Conservation (phyloP, 1,139 yeast species). For the Diutina mesorugosa region DNA sequence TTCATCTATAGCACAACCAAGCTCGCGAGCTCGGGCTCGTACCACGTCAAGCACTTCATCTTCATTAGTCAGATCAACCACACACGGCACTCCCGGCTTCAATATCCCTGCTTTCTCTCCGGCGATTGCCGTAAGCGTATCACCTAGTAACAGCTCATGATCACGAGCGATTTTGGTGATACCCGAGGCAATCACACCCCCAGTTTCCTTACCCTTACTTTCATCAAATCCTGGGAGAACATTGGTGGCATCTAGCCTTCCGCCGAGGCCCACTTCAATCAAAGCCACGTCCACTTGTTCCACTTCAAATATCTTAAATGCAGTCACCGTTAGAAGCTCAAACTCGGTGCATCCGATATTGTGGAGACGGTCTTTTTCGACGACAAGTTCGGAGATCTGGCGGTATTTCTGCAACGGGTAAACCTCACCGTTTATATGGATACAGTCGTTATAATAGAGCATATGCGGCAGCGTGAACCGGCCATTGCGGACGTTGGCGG, state of each 20-base stretch:
- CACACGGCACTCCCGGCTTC: conserved; percentile 46
- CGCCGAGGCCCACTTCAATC: conserved; percentile 87
- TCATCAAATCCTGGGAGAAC: conserved; percentile 23
- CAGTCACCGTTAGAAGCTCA: conserved; percentile 73
- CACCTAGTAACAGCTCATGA: conserved; percentile 67
- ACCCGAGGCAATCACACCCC: conserved; percentile 51
- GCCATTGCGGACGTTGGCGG: conserved; percentile 44
- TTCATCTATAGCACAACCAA: conserved; percentile 9
- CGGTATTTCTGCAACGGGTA: conserved; percentile 36
- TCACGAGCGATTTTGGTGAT: conserved; percentile 80
- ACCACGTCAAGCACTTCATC: conserved; percentile 35
- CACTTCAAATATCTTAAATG: conserved; percentile 57
- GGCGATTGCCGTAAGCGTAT: conserved; percentile 52
- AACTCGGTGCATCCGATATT: conserved; percentile 69
- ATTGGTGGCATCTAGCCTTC: conserved; percentile 79
- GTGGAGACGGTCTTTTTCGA: conserved; percentile 17
- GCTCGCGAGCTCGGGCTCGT: conserved; percentile 9
- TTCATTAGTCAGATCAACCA: conserved; percentile 61
- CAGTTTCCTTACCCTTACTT: conserved; percentile 13
- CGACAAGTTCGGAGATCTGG: conserved; percentile 27
- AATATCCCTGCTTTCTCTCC: conserved; percentile 76
- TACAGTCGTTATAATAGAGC: conserved; percentile 59
- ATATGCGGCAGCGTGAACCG: conserved; percentile 84
- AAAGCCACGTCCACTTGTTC: conserved; percentile 58
- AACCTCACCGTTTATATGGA: conserved; percentile 48